phyloP scores from a whole-genome alignment of 116 monocot species.

The Dioscorea cayenensis region DNA sequence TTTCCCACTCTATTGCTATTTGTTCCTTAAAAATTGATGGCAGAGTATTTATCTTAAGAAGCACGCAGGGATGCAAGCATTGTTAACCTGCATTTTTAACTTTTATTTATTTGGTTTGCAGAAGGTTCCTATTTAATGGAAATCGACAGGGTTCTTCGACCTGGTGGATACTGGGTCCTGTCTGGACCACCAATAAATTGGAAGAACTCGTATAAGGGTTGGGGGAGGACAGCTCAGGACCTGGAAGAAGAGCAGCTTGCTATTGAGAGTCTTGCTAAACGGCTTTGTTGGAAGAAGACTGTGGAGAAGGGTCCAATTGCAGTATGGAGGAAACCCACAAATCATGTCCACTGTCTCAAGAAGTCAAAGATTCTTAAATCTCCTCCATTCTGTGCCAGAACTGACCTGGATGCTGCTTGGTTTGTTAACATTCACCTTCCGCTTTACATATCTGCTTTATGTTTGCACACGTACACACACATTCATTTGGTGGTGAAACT shows the following conservation, averaged over 20 bases:
- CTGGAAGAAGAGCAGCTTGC: conserved; percentile 53
- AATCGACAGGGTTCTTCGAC: conserved; percentile 86
- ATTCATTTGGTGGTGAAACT: no score
- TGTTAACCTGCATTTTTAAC: conserved; percentile 5
- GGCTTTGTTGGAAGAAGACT: conserved; percentile 77
- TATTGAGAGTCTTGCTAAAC: conserved; percentile 57
- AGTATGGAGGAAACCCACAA: conserved; percentile 76
- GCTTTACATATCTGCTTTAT: background rate
- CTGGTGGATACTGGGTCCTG: conserved; percentile 92
- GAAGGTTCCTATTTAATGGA: conserved; percentile 75
- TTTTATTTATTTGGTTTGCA: conserved; percentile 19
- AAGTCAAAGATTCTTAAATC: conserved; percentile 41
- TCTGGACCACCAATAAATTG: conserved; percentile 89
- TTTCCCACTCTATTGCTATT: background rate
- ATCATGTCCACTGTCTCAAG: conserved; percentile 67
- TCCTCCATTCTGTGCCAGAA: conserved; percentile 48
- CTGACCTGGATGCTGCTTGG: conserved; percentile 70
- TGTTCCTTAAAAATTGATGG: background rate
- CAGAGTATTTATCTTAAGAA: background rate
- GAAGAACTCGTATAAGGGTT: conserved; percentile 60
- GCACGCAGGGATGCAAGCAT: background rate
- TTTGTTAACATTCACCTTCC: conserved; percentile 7
- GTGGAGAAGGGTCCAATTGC: conserved; percentile 58
- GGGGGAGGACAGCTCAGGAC: conserved; percentile 50
- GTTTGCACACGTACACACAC: no score